Evolutionary conservation across 2,329 filamentous ascomycete genomes (phyloP).

Genomic region (Aureobasidium melanogenum): DNA sequence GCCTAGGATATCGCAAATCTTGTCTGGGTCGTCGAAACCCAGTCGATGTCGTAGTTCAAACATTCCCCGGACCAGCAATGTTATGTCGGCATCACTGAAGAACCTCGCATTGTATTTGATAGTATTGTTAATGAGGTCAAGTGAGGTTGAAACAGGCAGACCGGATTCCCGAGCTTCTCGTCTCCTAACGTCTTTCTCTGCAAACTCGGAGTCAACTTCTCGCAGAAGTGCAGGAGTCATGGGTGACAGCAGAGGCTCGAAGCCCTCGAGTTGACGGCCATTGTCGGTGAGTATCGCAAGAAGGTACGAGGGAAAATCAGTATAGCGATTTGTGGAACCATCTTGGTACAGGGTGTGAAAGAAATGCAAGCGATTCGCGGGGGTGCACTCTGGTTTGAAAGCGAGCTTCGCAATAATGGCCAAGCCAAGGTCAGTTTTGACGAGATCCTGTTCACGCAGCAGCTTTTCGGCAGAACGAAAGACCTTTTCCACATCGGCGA

Average conservation of each 20-base stretch:
- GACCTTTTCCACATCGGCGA: background rate
- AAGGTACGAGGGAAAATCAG: constrained; percentile 2
- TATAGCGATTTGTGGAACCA: constrained; percentile 1
- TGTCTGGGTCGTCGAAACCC: background rate
- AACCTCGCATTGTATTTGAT: constrained; percentile 12
- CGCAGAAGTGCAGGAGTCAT: background rate
- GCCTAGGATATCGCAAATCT: constrained; percentile 1
- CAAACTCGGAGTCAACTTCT: background rate
- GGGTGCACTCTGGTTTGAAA: constrained; percentile 3
- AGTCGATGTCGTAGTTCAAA: background rate
- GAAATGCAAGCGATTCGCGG: constrained; percentile 5
- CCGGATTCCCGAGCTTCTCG: background rate
- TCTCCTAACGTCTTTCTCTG: background rate
- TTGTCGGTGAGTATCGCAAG: constrained; percentile 5
- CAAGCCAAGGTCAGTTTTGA: constrained; percentile 2
- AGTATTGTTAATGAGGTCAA: constrained; percentile 2
- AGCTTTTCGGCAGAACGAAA: constrained; percentile 3
- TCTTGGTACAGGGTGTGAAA: background rate
- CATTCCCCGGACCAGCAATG: background rate
- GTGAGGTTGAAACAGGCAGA: background rate
- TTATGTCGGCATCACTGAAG: constrained; percentile 1
- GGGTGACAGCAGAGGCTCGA: background rate
- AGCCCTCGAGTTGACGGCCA: constrained; percentile 10
- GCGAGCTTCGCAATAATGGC: constrained; percentile 2
- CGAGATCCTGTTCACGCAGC: background rate